A percentile compares a stretch with the other conserved stretches of the same genome.
Evolutionary conservation across 495 filamentous ascomycete species (phyloP).

Genomic region (Poronia punctata): DNA sequence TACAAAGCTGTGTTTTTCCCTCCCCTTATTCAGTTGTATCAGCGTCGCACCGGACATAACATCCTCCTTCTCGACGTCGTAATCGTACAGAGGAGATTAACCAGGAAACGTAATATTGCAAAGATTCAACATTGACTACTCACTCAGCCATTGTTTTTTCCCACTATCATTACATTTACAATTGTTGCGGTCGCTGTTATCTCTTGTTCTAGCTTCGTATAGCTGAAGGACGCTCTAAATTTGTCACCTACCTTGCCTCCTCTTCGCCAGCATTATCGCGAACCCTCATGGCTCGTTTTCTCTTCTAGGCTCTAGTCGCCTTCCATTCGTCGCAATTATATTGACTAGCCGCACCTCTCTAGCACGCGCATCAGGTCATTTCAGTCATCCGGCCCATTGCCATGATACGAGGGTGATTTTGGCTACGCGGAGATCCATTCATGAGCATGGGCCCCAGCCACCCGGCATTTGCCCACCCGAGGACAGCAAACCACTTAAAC

Average conservation of each 20-base stretch:
- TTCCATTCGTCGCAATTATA: not conserved
- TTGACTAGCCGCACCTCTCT: not conserved
- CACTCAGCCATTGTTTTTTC: no score
- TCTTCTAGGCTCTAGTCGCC: not conserved
- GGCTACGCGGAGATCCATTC: not conserved
- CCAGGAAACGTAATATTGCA: no score
- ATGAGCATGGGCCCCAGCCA: slow-evolving; percentile 9
- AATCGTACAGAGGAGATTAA: slow-evolving; percentile 1
- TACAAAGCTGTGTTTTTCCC: not conserved
- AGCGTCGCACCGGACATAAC: slow-evolving; percentile 5
- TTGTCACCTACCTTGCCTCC: no score
- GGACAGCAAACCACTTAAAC: not conserved
- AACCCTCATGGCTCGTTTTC: not conserved
- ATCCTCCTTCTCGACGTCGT: not conserved
- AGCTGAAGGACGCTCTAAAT: slow-evolving; percentile 1
- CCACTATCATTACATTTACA: no score
- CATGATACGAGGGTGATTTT: slow-evolving; percentile 7
- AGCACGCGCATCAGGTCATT: not conserved
- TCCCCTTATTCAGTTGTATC: slow-evolving; percentile 7
- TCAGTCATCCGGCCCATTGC: no score
- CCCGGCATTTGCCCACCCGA: slow-evolving; percentile 5
- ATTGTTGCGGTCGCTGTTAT: no score
- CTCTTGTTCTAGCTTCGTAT: not conserved
- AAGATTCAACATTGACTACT: no score
- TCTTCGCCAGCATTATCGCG: slow-evolving; percentile 2